Base-by-base conservation (phyloP, 1,284 basidiomycete species). In the Rhodotorula sp. region DNA sequence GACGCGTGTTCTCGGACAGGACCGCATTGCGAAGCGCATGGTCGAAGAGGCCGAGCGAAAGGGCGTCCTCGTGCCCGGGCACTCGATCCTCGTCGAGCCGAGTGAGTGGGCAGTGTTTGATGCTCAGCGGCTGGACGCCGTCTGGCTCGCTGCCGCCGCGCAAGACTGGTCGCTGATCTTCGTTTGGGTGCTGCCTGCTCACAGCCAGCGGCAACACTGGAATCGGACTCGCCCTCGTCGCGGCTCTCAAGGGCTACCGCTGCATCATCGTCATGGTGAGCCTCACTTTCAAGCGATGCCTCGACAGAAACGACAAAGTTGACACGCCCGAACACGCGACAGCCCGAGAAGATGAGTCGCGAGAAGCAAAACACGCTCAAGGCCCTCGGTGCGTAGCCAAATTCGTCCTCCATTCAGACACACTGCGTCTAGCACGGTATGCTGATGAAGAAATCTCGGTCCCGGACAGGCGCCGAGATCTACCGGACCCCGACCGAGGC, bases 301-400 rank as follows among this genome's bases (percentile, higher is more conserved):
- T 8, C 21, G 31, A 12, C 19, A 4, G 34, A 28, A n/a, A 19
- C 1, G 18, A 5, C 2, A 19, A 5, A 16, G n/a, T 57, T 68
- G 61, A 68, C 50, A 64, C 77, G 28, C 8, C 16, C 1, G 34
- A 7, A 16, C 34, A 3, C 1, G 1, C 15, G 8, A 6, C 62
- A 71, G 80, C 95, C 95, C 61, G 89, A 94, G 80, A 99, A 98
- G 84, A 99, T 98, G 95, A 93, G 91, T 6, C 83, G 89, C 70
- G 95, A 99, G 83, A 99, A 99, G 82, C 93, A 95, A 83, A 92
- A 92, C 16, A 87, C 92, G 54, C 85, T 99, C 59, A 88, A 91
- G 67, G 93, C 93, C 0, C 85, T 98, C 4, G 74, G 73, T 75
- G 34, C 58, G 59, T 31, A 2, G 7, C 15, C 45, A 23, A 14